Base-by-base conservation (phyloP, 2,329 filamentous ascomycete genomes). In the Ceratocystis lukuohia region DNA sequence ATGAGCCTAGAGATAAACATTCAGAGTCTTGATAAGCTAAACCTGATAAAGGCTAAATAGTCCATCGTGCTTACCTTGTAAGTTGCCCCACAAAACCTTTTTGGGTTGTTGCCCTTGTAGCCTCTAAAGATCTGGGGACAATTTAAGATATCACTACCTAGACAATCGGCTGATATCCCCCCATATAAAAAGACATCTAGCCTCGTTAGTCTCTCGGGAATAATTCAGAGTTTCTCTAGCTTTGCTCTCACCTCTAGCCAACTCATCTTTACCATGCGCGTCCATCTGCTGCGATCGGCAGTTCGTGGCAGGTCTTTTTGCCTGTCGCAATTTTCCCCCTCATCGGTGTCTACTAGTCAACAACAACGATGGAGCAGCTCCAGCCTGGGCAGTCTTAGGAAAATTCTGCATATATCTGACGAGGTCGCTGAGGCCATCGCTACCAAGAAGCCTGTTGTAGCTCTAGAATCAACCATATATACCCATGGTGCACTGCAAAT, bases 401-500 rank as follows among this genome's bases (percentile, higher is more conserved):
- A 74, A 50, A 70, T 91, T 68, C 81, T 95, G 66, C 82, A 80
- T 65, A 80, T 96, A 53, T 92, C 90, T 0, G 87, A 93, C 63
- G 93, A 97, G 75, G 87, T 99, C 12, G 79, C 81, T 64, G 85
- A 91, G 73, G 93, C 92, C 48, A 75, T 96, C 61, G 80, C 84
- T 53, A 82, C 84, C 12, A 85, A 86, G 66, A 86, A 85, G 71
- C 93, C 94, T 0, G 87, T 99, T 3, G 92, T 99, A 10, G 94
- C 93, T 17, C 81, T 99, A 3, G 94, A 99, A 76, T 91, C 90
- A 1, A 96, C 94, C 3, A 97, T 99, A 71, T 97, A 99, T 76
- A 99, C 94, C 1, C 94, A 99, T 76, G 92, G 91, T 50, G 86
- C 88, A 25, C 80, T 99, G 15, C 89, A 90, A n/a, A 83, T 85